phyloP scores from a whole-genome alignment of 1,139 yeast genomes.

The Spathaspora sp. region DNA sequence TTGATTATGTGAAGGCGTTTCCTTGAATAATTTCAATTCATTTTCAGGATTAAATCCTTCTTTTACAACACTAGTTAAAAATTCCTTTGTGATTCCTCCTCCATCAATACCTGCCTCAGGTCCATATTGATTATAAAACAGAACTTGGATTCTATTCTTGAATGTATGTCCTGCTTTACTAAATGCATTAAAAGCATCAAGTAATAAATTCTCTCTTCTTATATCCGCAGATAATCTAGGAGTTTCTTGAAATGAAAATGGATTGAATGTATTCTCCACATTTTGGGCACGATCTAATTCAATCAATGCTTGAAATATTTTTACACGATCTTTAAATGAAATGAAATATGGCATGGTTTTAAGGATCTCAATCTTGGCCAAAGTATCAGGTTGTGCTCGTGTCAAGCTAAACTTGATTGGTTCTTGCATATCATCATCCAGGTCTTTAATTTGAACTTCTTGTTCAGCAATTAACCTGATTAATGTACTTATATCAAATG shows the following conservation, averaged over 20 bases:
- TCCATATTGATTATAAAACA: slow-evolving; percentile 65
- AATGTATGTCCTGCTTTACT: slow-evolving; percentile 44
- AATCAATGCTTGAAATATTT: slow-evolving; percentile 66
- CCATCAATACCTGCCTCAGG: slow-evolving; percentile 93
- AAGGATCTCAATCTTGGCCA: slow-evolving; percentile 45
- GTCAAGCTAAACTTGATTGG: neutral
- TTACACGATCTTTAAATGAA: slow-evolving; percentile 72
- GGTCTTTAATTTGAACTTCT: slow-evolving; percentile 26
- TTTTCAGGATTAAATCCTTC: slow-evolving; percentile 59
- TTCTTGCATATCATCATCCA: slow-evolving; percentile 16
- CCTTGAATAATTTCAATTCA: slow-evolving; percentile 43
- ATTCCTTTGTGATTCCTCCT: slow-evolving; percentile 93
- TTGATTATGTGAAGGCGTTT: slow-evolving; percentile 51
- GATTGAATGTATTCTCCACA: slow-evolving; percentile 9
- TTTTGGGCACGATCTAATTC: slow-evolving; percentile 45
- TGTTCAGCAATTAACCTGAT: slow-evolving; percentile 39
- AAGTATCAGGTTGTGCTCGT: neutral
- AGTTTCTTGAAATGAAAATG: slow-evolving; percentile 17
- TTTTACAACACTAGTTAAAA: slow-evolving; percentile 67
- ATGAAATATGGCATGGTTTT: slow-evolving; percentile 75
- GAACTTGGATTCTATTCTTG: slow-evolving; percentile 61
- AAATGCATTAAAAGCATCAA: slow-evolving; percentile 71
- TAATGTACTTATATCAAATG: slow-evolving; percentile 30
- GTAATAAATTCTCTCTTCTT: slow-evolving; percentile 65
- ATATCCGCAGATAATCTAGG: slow-evolving; percentile 48